Evolutionary conservation across 805 yeast species (phyloP), one percentile per base, ranked within the genome.

Genomic region (Nakazawaea ernobii): DNA sequence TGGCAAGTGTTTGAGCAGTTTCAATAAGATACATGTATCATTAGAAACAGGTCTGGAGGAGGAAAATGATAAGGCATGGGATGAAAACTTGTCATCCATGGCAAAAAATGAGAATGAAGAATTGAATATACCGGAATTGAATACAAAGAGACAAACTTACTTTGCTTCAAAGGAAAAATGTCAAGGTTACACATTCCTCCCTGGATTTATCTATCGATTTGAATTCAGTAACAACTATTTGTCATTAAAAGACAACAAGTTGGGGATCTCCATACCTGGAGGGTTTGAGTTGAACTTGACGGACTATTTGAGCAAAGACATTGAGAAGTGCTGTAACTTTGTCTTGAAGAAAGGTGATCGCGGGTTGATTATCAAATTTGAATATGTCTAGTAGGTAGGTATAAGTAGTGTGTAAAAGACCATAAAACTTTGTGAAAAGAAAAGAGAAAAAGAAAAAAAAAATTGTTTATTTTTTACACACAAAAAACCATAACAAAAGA

Each of bases 1-100:
- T 53, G 87, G 88, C 1, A 71, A 75, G 38, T 83, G 79, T 0
- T 61, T 82, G 50, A 73, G 80, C 43, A 75, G 84, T 45, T 74
- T 83, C 56, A 79, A 80, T 17, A 68, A 63, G 39, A 62, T 82
- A 36, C 61, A 69, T 6, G 62, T 60, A 17, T 53, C 52, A n/a
- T 26, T 33, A 28, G 47, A 58, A 24, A 46, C 44, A 20, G 5
- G 5, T 3, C 24, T 20, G 11, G 57, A 57, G 11, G 42, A 49
- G 24, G 46, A 26, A 26, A 47, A 42, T 24, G 56, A 52, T 32
- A 35, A 50, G 13, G n/a, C 44, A n/a, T 48, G 59, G 14, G 51
- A 49, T 6, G 69, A 62, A 52, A 51, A 52, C 32, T 24, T 52
- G 8, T 20, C 24, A 20, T 38, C 54, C 11, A 43, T 40, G 10